Conservation (phyloP, 2,329 filamentous ascomycete genomes). For the Aureobasidium sp. region DNA sequence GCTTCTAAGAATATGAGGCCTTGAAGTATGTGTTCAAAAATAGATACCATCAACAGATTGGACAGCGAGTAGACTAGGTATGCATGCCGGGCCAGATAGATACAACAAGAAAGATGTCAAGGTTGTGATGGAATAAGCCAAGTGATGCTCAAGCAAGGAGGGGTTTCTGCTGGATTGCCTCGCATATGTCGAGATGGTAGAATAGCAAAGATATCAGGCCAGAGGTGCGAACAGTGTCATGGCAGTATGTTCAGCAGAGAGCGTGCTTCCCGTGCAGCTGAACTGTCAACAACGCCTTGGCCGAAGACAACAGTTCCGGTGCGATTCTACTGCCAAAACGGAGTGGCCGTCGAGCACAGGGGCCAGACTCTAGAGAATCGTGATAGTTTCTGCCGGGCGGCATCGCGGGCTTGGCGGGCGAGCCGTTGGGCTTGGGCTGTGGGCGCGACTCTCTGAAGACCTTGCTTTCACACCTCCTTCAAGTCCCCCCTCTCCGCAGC, state of each 20-base stretch:
- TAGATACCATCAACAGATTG: not conserved
- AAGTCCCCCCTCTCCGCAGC: not conserved
- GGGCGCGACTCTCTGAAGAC: not conserved
- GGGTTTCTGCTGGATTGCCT: too few species aligned
- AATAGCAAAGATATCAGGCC: not conserved
- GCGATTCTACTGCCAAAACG: not conserved
- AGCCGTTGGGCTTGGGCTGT: not conserved
- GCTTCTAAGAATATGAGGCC: not conserved
- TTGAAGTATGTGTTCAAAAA: not conserved
- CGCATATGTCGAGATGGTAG: not conserved
- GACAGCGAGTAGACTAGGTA: not conserved
- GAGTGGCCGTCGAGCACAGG: not conserved
- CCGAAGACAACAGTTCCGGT: not conserved
- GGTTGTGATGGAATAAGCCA: not conserved
- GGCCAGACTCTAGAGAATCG: not conserved
- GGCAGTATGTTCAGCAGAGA: not conserved
- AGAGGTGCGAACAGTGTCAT: not conserved
- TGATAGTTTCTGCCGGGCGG: too few species aligned
- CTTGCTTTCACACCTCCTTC: constrained; percentile 5
- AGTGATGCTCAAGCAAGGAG: not conserved
- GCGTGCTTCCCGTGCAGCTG: not conserved
- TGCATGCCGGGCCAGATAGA: not conserved
- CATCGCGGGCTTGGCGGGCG: not conserved
- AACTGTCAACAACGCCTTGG: not conserved
- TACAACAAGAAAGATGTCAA: not conserved